phyloP scores from a whole-genome alignment of 768 basidiomycete genomes.

The Tremella mesenterica region DNA sequence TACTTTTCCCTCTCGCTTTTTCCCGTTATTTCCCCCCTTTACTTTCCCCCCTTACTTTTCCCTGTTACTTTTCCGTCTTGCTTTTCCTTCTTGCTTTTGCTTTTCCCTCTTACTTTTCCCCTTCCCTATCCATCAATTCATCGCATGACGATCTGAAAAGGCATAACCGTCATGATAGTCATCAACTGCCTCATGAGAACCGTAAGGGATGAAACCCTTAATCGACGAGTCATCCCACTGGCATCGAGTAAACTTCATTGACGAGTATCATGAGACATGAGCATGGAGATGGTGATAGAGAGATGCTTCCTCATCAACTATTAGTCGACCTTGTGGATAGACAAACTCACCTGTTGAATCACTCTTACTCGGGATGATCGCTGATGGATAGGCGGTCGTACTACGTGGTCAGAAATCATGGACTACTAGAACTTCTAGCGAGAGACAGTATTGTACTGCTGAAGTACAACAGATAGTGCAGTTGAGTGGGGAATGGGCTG shows the following conservation, averaged over 20 bases:
- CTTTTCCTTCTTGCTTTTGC: neutral
- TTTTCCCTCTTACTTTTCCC: neutral
- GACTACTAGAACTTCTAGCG: constrained; percentile 83
- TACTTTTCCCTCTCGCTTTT: neutral
- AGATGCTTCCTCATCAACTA: too few species aligned
- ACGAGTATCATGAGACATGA: too few species aligned
- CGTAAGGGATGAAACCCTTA: too few species aligned
- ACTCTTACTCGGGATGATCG: constrained; percentile 32
- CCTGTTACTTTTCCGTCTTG: neutral
- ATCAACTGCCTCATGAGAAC: too few species aligned
- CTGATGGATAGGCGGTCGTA: constrained; percentile 69
- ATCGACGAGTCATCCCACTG: too few species aligned
- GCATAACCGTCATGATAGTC: too few species aligned
- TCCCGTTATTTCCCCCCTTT: neutral
- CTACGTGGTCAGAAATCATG: constrained; percentile 91
- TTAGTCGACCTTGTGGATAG: too few species aligned
- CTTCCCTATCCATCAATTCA: too few species aligned
- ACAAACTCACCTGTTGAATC: too few species aligned
- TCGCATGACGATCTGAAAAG: too few species aligned
- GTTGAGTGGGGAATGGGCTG: constrained; percentile 25
- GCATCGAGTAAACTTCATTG: too few species aligned
- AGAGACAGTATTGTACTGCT: constrained; percentile 83
- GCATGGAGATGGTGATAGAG: too few species aligned
- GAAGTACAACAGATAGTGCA: constrained; percentile 48
- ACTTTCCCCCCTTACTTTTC: neutral